These are phyloP conservation scores for Globisporangium sylvaticum DNA, from an alignment of 352 stramenopile species.

Conservation along the genomic window DNA sequence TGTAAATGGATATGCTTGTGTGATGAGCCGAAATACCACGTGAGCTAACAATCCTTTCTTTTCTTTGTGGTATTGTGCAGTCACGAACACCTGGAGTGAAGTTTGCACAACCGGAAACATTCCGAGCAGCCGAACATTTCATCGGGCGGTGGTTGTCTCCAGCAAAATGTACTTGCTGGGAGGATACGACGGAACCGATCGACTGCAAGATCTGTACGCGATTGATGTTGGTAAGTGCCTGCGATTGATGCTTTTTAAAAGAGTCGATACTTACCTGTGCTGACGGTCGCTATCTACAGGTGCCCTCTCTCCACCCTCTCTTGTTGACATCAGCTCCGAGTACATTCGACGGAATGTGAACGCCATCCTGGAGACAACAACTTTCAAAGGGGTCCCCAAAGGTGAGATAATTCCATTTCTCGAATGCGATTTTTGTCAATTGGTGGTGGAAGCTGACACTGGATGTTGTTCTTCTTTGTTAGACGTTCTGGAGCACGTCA, in stretches of 20 bases:
- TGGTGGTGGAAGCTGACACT: background rate
- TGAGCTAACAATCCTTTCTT: background rate
- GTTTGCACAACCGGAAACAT: constrained; percentile 79
- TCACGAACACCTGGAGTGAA: constrained; percentile 83
- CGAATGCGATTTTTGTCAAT: background rate
- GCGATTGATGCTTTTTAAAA: background rate
- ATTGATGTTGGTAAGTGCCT: constrained; percentile 60
- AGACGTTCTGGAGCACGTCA: constrained; percentile 74
- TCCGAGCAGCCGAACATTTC: constrained; percentile 84
- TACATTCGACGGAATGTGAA: constrained; percentile 69
- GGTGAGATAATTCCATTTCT: constrained; percentile 17
- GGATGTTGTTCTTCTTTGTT: background rate
- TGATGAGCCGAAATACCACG: background rate
- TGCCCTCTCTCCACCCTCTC: constrained; percentile 59
- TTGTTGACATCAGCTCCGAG: constrained; percentile 70
- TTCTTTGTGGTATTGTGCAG: constrained; percentile 10
- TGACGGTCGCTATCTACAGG: constrained; percentile 17
- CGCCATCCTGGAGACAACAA: constrained; percentile 55
- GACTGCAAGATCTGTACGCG: constrained; percentile 81
- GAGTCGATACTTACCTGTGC: background rate
- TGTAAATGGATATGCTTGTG: background rate
- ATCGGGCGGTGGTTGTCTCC: constrained; percentile 70
- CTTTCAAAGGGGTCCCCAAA: constrained; percentile 71
- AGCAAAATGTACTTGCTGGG: constrained; percentile 86
- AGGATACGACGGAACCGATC: constrained; percentile 82